phyloP scores from a whole-genome alignment of 2,329 filamentous ascomycete genomes.

The Beauveria bassiana region DNA sequence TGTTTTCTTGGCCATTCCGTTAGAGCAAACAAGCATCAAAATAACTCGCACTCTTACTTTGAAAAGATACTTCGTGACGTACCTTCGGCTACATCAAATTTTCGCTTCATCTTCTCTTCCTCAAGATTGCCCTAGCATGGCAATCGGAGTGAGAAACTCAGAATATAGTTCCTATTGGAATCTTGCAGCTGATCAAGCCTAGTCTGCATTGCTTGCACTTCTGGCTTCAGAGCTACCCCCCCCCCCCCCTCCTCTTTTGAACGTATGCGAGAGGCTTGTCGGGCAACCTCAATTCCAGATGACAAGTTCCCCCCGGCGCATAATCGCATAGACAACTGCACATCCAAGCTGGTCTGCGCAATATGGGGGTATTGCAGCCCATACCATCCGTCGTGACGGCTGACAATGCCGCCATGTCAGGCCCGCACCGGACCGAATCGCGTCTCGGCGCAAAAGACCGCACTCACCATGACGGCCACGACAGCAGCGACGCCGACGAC shows the following conservation, averaged over 20 bases:
- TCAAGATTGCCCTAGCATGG: no score
- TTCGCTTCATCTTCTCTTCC: background rate
- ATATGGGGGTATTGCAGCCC: background rate
- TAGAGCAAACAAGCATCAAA: background rate
- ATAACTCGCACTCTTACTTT: background rate
- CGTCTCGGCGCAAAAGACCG: background rate
- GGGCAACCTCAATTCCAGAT: background rate
- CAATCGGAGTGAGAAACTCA: no score
- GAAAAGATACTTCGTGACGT: background rate
- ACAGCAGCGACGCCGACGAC: constrained; percentile 7
- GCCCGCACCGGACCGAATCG: background rate
- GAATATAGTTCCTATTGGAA: no score
- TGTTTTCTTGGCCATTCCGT: background rate
- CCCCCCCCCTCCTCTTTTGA: no score
- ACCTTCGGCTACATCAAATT: background rate
- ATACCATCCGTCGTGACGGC: constrained; percentile 2
- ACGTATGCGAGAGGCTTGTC: background rate
- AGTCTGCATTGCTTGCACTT: no score
- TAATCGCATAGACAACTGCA: background rate
- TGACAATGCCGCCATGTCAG: constrained; percentile 3
- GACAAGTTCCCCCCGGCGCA: background rate
- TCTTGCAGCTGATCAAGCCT: no score
- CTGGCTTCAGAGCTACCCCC: no score
- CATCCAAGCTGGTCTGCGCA: background rate
- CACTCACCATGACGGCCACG: background rate